Evolutionary conservation across 495 filamentous ascomycete genomes (phyloP).

Genomic region (Massariosphaeria phaeospora): DNA sequence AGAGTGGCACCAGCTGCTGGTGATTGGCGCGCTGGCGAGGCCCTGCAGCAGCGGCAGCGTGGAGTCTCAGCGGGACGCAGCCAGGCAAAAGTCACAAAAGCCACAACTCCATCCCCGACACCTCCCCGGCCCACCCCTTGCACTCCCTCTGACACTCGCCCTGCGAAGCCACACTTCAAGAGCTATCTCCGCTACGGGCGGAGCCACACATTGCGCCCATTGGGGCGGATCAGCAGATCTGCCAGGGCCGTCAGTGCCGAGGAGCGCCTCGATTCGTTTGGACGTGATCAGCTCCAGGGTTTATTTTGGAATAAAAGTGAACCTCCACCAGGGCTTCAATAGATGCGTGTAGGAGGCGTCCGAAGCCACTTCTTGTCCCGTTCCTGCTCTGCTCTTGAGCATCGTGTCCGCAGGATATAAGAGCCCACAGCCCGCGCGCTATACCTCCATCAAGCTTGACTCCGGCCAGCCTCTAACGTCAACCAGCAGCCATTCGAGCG

Average conservation of each 20-base stretch:
- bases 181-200: slow-evolving; percentile 11
- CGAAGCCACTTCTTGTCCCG: slow-evolving; percentile 16
- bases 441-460: slow-evolving; percentile 5
- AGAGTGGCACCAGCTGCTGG: too few species aligned
- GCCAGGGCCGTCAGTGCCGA: slow-evolving; percentile 12
- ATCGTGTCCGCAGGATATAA: slow-evolving; percentile 10
- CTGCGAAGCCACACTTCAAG: slow-evolving; percentile 20
- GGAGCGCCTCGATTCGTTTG: neutral
- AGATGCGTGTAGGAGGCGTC: slow-evolving; percentile 20
- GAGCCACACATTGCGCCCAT: neutral
- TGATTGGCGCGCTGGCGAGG: too few species aligned
- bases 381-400: slow-evolving; percentile 1
- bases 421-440: neutral
- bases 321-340: slow-evolving; percentile 22
- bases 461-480: too few species aligned
- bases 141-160: too few species aligned
- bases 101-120: too few species aligned
- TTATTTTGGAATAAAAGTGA: slow-evolving; percentile 25
- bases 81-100: slow-evolving; percentile 12
- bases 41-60: too few species aligned
- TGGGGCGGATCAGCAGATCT: slow-evolving; percentile 12
- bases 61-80: too few species aligned
- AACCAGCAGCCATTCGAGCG: neutral
- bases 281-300: slow-evolving; percentile 21
- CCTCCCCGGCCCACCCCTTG: too few species aligned